Base-by-base conservation (phyloP, 148 eudicot genomes). In the Agrostemma githago region DNA sequence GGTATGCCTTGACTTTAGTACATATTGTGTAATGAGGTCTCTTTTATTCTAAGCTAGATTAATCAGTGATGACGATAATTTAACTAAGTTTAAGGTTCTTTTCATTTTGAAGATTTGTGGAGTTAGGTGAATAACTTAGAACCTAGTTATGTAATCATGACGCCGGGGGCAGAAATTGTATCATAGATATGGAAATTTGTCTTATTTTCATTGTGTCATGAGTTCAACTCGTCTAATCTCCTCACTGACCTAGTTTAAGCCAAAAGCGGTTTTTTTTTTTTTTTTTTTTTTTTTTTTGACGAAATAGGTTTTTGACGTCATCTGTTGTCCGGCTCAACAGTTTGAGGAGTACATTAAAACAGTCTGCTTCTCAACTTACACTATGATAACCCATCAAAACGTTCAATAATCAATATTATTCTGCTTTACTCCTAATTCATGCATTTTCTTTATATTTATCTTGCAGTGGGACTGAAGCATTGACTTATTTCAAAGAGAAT, bases 401-500 rank as follows among this genome's bases (percentile, higher is more conserved):
- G n/a, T n/a, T n/a, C n/a, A n/a, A n/a, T n/a, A n/a, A n/a, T n/a
- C 20, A 14, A 34, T n/a, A 4, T 8, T 68, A 4, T 37, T 41
- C 44, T 42, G 34, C 8, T 54, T 65, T n/a, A 15, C 16, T 6
- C 42, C 58, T 46, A 11, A 61, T 6, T 42, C 48, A 8, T 41
- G 8, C 11, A 6, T 70, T 66, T 6, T 56, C 26, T 2, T 63
- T 21, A 15, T 53, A 34, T 76, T 43, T 67, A 62, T 74, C 57
- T 51, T 73, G 57, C 86, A 94, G 98, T 68, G 98, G 98, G 70
- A 81, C 83, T 17, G 98, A 94, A 68, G 98, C 98, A 5, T 86
- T 91, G 39, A 70, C 79, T 64, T 94, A 89, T 79, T 94, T 94
- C 81, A 88, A 87, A 72, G 93, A 87, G 76, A 88, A 94, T 61